Conservation (phyloP, 805 yeast species). For the Debaryomyces castellii region DNA sequence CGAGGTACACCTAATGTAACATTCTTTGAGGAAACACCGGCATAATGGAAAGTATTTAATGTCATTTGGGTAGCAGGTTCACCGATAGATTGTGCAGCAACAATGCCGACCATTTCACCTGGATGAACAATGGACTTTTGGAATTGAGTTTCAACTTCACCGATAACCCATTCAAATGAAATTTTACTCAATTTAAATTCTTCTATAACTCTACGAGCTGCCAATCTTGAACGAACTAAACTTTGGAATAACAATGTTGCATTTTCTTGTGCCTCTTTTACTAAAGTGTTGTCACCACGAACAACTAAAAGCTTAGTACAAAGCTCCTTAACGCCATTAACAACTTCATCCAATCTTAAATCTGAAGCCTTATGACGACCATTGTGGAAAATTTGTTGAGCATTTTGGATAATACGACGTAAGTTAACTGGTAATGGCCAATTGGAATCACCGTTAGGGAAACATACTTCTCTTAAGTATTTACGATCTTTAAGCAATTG, state of each 20-base stretch:
- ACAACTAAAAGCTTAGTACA: slow-evolving; percentile 69
- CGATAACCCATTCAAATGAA: slow-evolving; percentile 95
- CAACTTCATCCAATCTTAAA: slow-evolving; percentile 78
- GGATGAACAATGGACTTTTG: slow-evolving; percentile 90
- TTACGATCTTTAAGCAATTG: slow-evolving; percentile 77
- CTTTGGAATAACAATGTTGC: slow-evolving; percentile 91
- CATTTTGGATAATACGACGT: slow-evolving; percentile 94
- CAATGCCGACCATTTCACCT: slow-evolving; percentile 98
- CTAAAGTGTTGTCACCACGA: slow-evolving; percentile 74
- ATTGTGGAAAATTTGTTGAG: slow-evolving; percentile 94
- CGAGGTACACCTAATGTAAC: slow-evolving; percentile 98
- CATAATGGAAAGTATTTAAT: slow-evolving; percentile 94
- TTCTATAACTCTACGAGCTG: slow-evolving; percentile 86
- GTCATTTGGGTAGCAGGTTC: slow-evolving; percentile 99
- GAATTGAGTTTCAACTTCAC: slow-evolving; percentile 92
- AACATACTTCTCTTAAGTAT: slow-evolving; percentile 75
- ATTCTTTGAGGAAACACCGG: slow-evolving; percentile 95
- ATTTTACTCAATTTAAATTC: slow-evolving; percentile 81
- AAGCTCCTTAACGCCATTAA: slow-evolving; percentile 66
- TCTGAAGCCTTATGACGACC: slow-evolving; percentile 91
- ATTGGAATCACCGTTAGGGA: slow-evolving; percentile 89
- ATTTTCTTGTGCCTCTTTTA: slow-evolving; percentile 85
- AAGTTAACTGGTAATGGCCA: slow-evolving; percentile 98
- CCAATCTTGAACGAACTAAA: slow-evolving; percentile 86
- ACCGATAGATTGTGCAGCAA: slow-evolving; percentile 97